phyloP scores from a whole-genome alignment of 2,329 filamentous ascomycete species.

The Teratosphaeria zuluensis region DNA sequence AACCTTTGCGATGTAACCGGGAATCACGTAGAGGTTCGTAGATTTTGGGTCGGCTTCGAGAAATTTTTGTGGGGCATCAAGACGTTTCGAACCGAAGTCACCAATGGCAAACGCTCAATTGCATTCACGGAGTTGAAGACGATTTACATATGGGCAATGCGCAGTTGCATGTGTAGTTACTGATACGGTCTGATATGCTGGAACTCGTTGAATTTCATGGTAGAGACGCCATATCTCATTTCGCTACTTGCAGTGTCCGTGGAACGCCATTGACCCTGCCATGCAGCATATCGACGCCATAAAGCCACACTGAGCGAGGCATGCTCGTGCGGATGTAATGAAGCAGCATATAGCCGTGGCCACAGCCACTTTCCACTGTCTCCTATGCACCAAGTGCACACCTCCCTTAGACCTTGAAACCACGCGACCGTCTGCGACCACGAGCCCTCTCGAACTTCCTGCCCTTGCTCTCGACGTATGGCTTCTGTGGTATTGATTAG shows the following conservation, averaged over 20 bases:
- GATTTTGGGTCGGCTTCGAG: not conserved
- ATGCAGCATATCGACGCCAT: constrained; percentile 2
- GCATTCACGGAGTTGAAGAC: not conserved
- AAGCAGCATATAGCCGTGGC: not conserved
- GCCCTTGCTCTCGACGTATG: constrained; percentile 94
- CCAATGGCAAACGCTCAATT: not conserved
- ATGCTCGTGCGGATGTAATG: not conserved
- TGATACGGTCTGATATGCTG: not conserved
- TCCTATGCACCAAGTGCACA: not conserved
- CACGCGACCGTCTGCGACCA: constrained; percentile 95
- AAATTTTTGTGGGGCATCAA: not conserved
- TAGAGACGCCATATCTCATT: constrained; percentile 2
- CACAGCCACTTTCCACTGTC: not conserved
- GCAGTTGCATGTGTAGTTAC: not conserved
- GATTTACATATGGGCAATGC: not conserved
- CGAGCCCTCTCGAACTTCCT: constrained; percentile 99
- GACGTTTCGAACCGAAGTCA: not conserved
- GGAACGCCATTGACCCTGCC: constrained; percentile 5
- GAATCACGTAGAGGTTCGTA: no score
- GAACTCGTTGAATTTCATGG: not conserved
- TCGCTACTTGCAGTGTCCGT: constrained; percentile 1
- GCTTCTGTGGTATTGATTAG: constrained; percentile 56
- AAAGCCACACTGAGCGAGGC: not conserved
- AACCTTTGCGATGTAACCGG: not conserved
- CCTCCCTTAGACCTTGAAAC: constrained; percentile 94